Evolutionary conservation across 306 rosid genomes (phyloP).

Genomic region (Mimosa bimucronata): DNA sequence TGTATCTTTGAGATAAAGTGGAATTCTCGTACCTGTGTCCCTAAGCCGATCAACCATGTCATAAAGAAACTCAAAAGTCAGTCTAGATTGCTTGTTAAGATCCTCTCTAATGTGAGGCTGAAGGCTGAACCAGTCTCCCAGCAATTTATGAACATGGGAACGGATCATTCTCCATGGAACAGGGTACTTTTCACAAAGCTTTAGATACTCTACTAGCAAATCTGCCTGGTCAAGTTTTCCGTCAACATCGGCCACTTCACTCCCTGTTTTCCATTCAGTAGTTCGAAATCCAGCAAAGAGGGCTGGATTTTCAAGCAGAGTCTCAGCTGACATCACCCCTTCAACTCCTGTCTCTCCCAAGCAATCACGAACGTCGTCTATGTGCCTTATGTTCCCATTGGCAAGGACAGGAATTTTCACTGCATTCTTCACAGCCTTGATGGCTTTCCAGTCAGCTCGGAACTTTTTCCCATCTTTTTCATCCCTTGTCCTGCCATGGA

Average conservation of each 20-base stretch:
- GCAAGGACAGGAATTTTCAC: slow-evolving; percentile 72
- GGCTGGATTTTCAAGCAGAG: slow-evolving; percentile 94
- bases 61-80: slow-evolving; percentile 87
- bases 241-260: slow-evolving; percentile 45
- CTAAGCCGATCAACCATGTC: slow-evolving; percentile 70
- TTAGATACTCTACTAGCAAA: slow-evolving; percentile 78
- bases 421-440: slow-evolving; percentile 77
- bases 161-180: slow-evolving; percentile 98
- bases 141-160: slow-evolving; percentile 84
- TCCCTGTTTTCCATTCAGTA: slow-evolving; percentile 59
- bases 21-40: slow-evolving; percentile 73
- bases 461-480: slow-evolving; percentile 89
- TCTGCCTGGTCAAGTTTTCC: slow-evolving; percentile 79
- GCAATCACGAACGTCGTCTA: slow-evolving; percentile 54
- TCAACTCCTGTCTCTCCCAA: slow-evolving; percentile 52
- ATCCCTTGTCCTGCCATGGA: slow-evolving; percentile 89
- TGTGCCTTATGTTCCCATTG: slow-evolving; percentile 56
- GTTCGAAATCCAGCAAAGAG: slow-evolving; percentile 87
- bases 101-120: slow-evolving; percentile 93
- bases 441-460: slow-evolving; percentile 89
- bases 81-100: slow-evolving; percentile 70
- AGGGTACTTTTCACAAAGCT: slow-evolving; percentile 78
- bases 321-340: slow-evolving; percentile 67
- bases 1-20: slow-evolving; percentile 59
- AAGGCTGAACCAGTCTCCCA: slow-evolving; percentile 93